Percentiles rank a stretch among this genome's conserved stretches.
These are phyloP conservation scores for Pseudogymnoascus sp. DNA, from an alignment of 2,329 filamentous ascomycete genomes.

Conservation along the genomic window DNA sequence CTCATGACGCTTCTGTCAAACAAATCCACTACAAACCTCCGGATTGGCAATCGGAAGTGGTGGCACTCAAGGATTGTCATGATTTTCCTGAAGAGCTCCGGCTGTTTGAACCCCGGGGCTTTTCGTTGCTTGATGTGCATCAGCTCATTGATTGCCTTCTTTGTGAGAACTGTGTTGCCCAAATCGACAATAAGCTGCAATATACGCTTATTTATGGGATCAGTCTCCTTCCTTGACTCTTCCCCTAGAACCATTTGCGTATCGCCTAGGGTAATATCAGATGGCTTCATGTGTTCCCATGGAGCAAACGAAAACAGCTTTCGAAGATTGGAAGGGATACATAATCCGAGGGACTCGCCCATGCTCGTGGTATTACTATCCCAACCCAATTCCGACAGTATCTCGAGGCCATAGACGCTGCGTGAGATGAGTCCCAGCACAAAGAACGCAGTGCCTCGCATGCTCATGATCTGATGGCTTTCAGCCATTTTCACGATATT, in stretches of 20 bases:
- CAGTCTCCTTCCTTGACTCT: constrained; percentile 45
- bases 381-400: constrained; percentile 84
- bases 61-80: constrained; percentile 81
- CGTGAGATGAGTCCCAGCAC: constrained; percentile 87
- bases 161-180: constrained; percentile 87
- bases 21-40: constrained; percentile 84
- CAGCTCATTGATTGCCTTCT: constrained; percentile 76
- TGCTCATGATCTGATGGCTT: constrained; percentile 77
- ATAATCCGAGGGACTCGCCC: constrained; percentile 78
- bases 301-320: constrained; percentile 66
- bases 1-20: constrained; percentile 88
- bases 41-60: constrained; percentile 78
- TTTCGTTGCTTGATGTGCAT: constrained; percentile 70
- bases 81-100: constrained; percentile 73
- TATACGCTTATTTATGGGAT: constrained; percentile 62
- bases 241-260: constrained; percentile 39
- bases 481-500: constrained; percentile 86
- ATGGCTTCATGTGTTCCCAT: constrained; percentile 39
- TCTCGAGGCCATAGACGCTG: constrained; percentile 85
- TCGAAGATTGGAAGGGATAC: constrained; percentile 70
- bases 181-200: constrained; percentile 79
- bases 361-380: constrained; percentile 79
- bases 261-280: constrained; percentile 31
- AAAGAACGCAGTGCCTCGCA: constrained; percentile 94
- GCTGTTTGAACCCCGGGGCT: constrained; percentile 65